Percentiles rank a stretch among this genome's conserved stretches.
Conservation (phyloP, 2,329 filamentous ascomycete species). For the Annulohypoxylon truncatum region DNA sequence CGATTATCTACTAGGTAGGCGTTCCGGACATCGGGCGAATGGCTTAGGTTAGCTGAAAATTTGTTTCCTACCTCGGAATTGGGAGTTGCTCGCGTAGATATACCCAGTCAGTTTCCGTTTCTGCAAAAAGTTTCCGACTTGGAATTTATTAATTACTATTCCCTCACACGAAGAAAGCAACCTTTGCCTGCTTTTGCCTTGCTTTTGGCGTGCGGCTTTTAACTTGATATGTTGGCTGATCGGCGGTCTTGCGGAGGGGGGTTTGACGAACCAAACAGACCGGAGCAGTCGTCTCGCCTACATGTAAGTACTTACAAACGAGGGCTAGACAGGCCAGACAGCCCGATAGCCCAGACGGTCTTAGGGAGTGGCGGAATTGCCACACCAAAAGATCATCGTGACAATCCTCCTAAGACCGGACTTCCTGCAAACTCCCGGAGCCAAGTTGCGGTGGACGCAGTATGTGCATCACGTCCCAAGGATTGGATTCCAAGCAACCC, state of each 20-base stretch:
- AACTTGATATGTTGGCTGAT: conserved; percentile 30
- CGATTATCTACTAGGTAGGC: no score
- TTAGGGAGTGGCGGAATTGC: conserved; percentile 35
- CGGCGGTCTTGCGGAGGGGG: conserved; percentile 29
- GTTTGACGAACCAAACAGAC: conserved; percentile 33
- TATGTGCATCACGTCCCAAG: conserved; percentile 31
- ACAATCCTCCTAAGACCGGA: conserved; percentile 40
- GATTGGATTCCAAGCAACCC: conserved; percentile 25
- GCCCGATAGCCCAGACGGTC: not conserved
- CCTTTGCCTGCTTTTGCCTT: conserved; percentile 6
- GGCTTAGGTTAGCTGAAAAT: conserved; percentile 30
- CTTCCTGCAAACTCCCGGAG: conserved; percentile 32
- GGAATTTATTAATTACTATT: conserved; percentile 23
- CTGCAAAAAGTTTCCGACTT: conserved; percentile 11
- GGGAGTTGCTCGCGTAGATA: conserved; percentile 36
- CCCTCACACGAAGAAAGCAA: conserved; percentile 6
- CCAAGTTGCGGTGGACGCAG: conserved; percentile 32
- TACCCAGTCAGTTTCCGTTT: conserved; percentile 35
- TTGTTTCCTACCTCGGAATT: conserved; percentile 17
- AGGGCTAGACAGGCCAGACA: conserved; percentile 3
- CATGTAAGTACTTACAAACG: conserved; percentile 5
- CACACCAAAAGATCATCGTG: conserved; percentile 40
- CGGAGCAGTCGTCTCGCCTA: not conserved
- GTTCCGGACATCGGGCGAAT: conserved; percentile 23
- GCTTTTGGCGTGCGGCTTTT: conserved; percentile 34